Conservation (phyloP, 2,329 filamentous ascomycete genomes). For the Cladophialophora psammophila region DNA sequence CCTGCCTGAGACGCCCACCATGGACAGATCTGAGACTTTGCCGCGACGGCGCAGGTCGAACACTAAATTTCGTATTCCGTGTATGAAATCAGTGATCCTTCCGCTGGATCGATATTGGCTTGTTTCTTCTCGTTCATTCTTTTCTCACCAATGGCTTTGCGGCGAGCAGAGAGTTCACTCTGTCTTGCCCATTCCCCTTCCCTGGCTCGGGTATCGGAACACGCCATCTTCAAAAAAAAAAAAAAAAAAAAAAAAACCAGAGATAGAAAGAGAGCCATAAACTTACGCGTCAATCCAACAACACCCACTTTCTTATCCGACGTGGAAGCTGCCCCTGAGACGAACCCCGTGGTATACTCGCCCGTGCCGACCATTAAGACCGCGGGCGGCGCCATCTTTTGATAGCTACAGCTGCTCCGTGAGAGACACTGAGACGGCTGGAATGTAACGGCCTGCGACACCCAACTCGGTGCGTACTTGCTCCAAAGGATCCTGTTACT, state of each 20-base stretch:
- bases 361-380: conserved; percentile 87
- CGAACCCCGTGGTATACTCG: conserved; percentile 96
- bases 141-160: too few relatives aligned
- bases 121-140: too few relatives aligned
- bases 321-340: conserved; percentile 79
- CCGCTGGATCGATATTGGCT: too few relatives aligned
- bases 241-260: too few relatives aligned
- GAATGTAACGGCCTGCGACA: too few relatives aligned
- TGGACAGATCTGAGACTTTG: conserved; percentile 83
- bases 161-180: too few relatives aligned
- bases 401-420: not conserved
- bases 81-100: too few relatives aligned
- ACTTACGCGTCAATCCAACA: conserved; percentile 73
- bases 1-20: conserved; percentile 87
- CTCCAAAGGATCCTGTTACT: too few relatives aligned
- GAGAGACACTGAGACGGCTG: too few relatives aligned
- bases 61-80: conserved; percentile 56
- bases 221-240: too few relatives aligned
- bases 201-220: not conserved
- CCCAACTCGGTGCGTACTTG: too few relatives aligned
- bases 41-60: conserved; percentile 73
- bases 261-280: conserved; percentile 65
- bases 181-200: not conserved
- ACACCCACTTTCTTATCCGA: conserved; percentile 98
- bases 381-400: conserved; percentile 66